Base-by-base conservation (phyloP, 768 basidiomycete genomes). In the Boletellus sp. region DNA sequence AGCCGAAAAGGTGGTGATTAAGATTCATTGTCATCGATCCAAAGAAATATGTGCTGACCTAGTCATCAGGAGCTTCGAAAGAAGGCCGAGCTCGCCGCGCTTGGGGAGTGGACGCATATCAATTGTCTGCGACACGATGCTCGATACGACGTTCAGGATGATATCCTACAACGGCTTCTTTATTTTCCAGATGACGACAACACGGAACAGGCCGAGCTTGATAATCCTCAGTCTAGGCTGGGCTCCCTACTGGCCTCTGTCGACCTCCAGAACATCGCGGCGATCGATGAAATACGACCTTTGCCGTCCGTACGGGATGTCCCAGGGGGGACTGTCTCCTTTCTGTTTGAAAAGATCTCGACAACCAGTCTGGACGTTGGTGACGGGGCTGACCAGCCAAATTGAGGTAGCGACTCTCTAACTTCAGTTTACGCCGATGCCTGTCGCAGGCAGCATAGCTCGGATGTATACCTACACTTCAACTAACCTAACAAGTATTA, bases 71-170 rank as follows among this genome's bases (percentile, higher is more conserved):
- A 84, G 55, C 54, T 81, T 54, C 77, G 78, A 59, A 85, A 81
- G 70, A 81, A 78, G 56, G 75, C 73, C 9, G 83, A 74, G 46
- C 76, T 94, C 33, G 83, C 86, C 6, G 76, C 84, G 4, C 76
- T 95, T 28, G 79, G 81, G 38, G 81, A 89, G 60, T 95, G 92
- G 91, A 84, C 78, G 20, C 93, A 95, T 61, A 79, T 92, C 66
- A 81, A 91, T 62, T 89, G 90, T 61, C 69, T 88, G 17, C 72
- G 69, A 39, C 57, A 69, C 6, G 63, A 68, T 15, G 70, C 76
- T 1, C 61, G 64, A 39, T 74, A 79, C 19, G 66, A 75, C 15
- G 74, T 92, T 42, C 78, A 82, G 42, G 90, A 93, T 64, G 74
- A 77, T 22, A 70, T 90, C 44, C 74, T 93, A 19, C 78, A 77